A percentile compares a stretch with the other conserved stretches of the same genome.
Conservation (phyloP, 352 stramenopile species). For the Phytophthora kernoviae region DNA sequence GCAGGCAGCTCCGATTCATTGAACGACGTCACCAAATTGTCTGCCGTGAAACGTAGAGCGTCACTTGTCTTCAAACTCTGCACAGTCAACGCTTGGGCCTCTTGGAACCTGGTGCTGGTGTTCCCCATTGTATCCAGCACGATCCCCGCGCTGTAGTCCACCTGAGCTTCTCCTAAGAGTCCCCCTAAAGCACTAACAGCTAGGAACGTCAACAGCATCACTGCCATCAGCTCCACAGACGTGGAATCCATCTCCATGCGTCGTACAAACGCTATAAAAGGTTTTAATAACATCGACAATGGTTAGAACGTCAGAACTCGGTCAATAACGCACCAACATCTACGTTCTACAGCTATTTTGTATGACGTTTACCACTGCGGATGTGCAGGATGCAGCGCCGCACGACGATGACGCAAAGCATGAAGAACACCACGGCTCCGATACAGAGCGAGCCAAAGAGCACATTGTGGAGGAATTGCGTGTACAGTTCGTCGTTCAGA, state of each 20-base stretch:
- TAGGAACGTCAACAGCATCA: conserved; percentile 74
- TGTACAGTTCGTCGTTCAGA: conserved; percentile 53
- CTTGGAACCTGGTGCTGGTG: conserved; percentile 56
- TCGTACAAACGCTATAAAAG: conserved; percentile 45
- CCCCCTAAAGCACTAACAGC: conserved; percentile 73
- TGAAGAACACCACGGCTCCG: conserved; percentile 64
- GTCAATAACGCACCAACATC: conserved; percentile 2
- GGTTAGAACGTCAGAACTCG: conserved; percentile 8
- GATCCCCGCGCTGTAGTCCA: conserved; percentile 83
- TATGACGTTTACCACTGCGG: conserved; percentile 47
- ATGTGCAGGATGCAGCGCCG: conserved; percentile 76
- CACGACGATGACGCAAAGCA: conserved; percentile 70
- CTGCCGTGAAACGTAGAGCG: conserved; percentile 46
- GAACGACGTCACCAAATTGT: conserved; percentile 72
- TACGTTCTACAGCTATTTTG: not conserved
- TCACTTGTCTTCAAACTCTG: conserved; percentile 44
- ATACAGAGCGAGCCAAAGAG: conserved; percentile 69
- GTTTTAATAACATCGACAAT: conserved; percentile 7
- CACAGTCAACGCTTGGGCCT: conserved; percentile 38
- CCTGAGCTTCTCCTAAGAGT: conserved; percentile 75
- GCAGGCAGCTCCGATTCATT: conserved; percentile 69
- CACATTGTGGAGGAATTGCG: conserved; percentile 72
- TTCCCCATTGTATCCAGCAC: conserved; percentile 79
- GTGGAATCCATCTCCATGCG: conserved; percentile 51
- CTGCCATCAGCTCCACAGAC: conserved; percentile 69